Evolutionary conservation across 139 green algal species (phyloP), one percentile per base, ranked within the genome.

Genomic region (Ettlia oleoabundans): DNA sequence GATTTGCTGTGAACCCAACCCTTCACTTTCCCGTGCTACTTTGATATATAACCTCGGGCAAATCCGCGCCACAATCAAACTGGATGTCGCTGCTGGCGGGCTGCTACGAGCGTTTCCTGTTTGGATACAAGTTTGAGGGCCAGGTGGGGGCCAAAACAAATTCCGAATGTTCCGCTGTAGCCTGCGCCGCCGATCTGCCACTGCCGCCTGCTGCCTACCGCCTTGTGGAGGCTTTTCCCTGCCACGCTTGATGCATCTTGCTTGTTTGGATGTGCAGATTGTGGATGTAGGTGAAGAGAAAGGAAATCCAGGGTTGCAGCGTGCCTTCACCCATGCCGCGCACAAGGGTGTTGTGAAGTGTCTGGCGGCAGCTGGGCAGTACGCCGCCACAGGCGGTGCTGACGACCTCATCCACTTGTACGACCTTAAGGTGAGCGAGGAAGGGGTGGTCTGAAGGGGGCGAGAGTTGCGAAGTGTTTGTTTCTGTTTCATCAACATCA

Each of bases 391-490:
- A 5, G 94, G 94, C 15, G 94, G 94, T 35, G 81, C 86, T 8
- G 94, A 97, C 69, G 94, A 97, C 70, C 76, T 88, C 15, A 91
- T 97, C 9, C 94, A 97, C 80, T 51, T 96, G 9, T 97, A 94
- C 47, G 89, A 96, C 63, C 53, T 94, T 8, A 86, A 93, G 85
- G 92, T 93, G 76, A 37, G 72, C 19, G 13, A 21, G 3, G 4
- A 21, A n/a, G 18, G 30, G 24, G n/a, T n/a, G n/a, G n/a, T n/a
- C n/a, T n/a, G n/a, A n/a, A n/a, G n/a, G n/a, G n/a, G n/a, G n/a
- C n/a, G n/a, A n/a, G n/a, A n/a, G n/a, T n/a, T n/a, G n/a, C n/a
- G n/a, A n/a, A n/a, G n/a, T n/a, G n/a, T n/a, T n/a, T n/a, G n/a
- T n/a, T n/a, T n/a, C n/a, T n/a, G n/a, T n/a, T n/a, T n/a, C n/a